Percentiles rank a stretch among this genome's conserved stretches.
phyloP scores from a whole-genome alignment of 495 filamentous ascomycete genomes.

The Lepidopterella palustris region DNA sequence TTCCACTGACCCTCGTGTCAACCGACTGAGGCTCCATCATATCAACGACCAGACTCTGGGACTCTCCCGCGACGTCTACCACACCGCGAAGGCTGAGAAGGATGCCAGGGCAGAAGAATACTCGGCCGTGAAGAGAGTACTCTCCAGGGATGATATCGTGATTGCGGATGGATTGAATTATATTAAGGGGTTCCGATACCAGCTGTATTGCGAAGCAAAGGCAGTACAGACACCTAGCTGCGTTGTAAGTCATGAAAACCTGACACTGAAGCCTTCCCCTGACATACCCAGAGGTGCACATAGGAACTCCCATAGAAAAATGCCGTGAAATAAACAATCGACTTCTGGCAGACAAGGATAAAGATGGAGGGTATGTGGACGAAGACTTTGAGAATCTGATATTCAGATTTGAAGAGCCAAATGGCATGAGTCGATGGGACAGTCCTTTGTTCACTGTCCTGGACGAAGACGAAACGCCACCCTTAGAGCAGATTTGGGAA shows the following conservation, averaged over 20 bases:
- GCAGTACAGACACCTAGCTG: slow-evolving; percentile 74
- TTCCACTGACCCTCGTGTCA: slow-evolving; percentile 43
- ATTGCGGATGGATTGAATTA: slow-evolving; percentile 90
- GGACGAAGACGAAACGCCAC: slow-evolving; percentile 65
- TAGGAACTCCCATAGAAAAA: slow-evolving; percentile 67
- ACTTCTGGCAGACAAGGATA: slow-evolving; percentile 28
- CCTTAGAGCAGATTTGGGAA: slow-evolving; percentile 70
- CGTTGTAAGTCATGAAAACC: slow-evolving; percentile 50
- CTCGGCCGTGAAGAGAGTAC: slow-evolving; percentile 74
- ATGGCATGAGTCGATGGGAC: slow-evolving; percentile 92
- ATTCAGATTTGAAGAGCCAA: slow-evolving; percentile 94
- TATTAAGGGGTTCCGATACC: slow-evolving; percentile 96
- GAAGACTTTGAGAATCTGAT: slow-evolving; percentile 85
- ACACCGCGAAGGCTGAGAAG: slow-evolving; percentile 70
- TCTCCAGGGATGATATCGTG: slow-evolving; percentile 75
- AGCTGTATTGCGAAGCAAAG: slow-evolving; percentile 92
- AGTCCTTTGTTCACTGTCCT: slow-evolving; percentile 86
- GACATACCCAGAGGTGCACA: slow-evolving; percentile 53
- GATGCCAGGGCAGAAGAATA: slow-evolving; percentile 82
- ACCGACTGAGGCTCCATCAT: slow-evolving; percentile 55
- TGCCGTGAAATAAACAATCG: slow-evolving; percentile 56
- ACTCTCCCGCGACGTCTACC: slow-evolving; percentile 57
- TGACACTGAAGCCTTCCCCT: not conserved
- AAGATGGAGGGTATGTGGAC: slow-evolving; percentile 36
- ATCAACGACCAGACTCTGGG: slow-evolving; percentile 63